Evolutionary conservation across 495 filamentous ascomycete genomes (phyloP).

Genomic region (Penicillium macrosclerotiorum): DNA sequence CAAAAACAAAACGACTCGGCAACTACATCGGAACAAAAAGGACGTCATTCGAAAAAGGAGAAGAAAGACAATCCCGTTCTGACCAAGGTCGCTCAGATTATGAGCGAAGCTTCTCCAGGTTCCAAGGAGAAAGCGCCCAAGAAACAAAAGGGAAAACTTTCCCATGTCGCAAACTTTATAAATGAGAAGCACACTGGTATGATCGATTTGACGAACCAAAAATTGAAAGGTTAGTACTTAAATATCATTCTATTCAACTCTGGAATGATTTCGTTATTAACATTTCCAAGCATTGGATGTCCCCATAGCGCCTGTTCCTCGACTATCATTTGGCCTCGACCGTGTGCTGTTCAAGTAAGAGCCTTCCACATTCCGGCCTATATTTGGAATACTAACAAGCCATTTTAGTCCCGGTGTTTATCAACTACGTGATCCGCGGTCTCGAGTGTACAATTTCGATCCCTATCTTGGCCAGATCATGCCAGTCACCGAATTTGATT

Average conservation of each 20-base stretch:
- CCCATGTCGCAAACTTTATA: conserved; percentile 11
- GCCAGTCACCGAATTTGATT: conserved; percentile 90
- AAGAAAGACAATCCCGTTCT: too few relatives aligned
- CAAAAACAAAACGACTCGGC: neutral
- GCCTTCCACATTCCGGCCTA: neutral
- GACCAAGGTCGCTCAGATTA: too few relatives aligned
- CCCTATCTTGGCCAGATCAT: conserved; percentile 89
- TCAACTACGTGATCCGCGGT: conserved; percentile 82
- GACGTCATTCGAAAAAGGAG: neutral
- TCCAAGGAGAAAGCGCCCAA: neutral
- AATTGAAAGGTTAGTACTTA: conserved; percentile 23
- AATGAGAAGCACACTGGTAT: conserved; percentile 11
- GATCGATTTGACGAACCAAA: conserved; percentile 5
- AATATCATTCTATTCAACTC: neutral
- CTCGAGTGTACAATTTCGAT: conserved; percentile 91
- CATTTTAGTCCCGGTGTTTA: conserved; percentile 73
- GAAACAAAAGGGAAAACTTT: conserved; percentile 8
- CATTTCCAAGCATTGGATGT: conserved; percentile 47
- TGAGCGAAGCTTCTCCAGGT: too few relatives aligned
- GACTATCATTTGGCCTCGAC: conserved; percentile 75
- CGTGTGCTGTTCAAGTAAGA: conserved; percentile 85
- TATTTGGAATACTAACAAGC: conserved; percentile 9
- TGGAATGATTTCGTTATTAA: conserved; percentile 2
- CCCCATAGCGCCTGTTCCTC: conserved; percentile 61
- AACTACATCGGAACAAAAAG: neutral